A percentile compares a stretch with the other conserved stretches of the same genome.
Conservation (phyloP, 176 grass and related monocot species). For the Musa beccarii region DNA sequence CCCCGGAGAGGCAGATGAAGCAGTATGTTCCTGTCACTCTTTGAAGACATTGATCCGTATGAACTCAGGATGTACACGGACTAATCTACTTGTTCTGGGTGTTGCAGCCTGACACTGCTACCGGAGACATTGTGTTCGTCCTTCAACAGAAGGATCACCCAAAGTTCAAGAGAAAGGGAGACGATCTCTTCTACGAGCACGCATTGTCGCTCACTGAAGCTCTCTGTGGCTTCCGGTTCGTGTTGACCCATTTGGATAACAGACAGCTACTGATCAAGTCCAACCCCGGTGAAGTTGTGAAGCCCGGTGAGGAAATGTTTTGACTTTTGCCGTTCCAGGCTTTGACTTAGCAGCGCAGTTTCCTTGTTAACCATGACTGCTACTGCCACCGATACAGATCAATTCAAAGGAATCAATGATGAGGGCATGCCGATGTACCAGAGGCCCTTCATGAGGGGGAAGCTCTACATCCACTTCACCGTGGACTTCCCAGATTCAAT, state of each 20-base stretch:
- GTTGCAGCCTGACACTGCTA: background rate
- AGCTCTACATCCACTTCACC: slow-evolving; percentile 15
- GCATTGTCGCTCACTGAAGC: background rate
- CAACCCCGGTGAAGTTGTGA: slow-evolving; percentile 19
- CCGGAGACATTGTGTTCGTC: slow-evolving; percentile 4
- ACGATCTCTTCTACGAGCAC: slow-evolving; percentile 7
- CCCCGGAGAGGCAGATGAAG: slow-evolving; percentile 96
- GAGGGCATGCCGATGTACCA: slow-evolving; percentile 20
- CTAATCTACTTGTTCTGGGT: background rate
- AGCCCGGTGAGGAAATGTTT: slow-evolving; percentile 4
- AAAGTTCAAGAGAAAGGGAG: slow-evolving; percentile 16
- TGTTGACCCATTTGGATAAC: slow-evolving; percentile 10
- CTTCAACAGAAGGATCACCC: slow-evolving; percentile 11
- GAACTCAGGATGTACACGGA: background rate
- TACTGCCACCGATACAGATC: background rate
- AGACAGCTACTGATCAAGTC: slow-evolving; percentile 17
- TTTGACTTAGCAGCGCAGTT: background rate
- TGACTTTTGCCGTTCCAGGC: background rate
- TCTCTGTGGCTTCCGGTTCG: slow-evolving; percentile 12
- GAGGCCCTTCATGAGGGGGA: slow-evolving; percentile 22
- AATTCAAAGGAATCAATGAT: slow-evolving; percentile 23
- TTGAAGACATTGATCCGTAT: background rate
- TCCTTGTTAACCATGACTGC: background rate
- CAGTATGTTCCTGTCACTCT: slow-evolving; percentile 36
- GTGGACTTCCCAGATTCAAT: slow-evolving; percentile 18